Percentiles rank a stretch among this genome's conserved stretches.
These are phyloP conservation scores for Canavalia ensiformis DNA, from an alignment of 306 rosid species.

Conservation along the genomic window DNA sequence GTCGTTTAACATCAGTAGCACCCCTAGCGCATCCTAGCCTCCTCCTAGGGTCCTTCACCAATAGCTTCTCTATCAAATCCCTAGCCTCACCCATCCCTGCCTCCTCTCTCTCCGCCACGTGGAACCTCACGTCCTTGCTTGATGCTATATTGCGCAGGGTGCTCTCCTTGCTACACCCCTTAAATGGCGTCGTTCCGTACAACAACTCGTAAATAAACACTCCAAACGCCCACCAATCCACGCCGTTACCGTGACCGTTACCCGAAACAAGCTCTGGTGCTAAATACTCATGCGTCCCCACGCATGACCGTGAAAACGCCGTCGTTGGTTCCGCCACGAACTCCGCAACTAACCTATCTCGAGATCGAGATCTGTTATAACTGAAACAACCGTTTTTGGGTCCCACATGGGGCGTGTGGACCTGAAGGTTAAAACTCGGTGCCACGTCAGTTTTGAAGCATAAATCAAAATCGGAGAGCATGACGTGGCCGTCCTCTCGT, in stretches of 20 bases:
- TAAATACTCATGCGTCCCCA: conserved; percentile 90
- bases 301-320: conserved; percentile 84
- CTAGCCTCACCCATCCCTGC: conserved; percentile 63
- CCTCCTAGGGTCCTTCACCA: conserved; percentile 71
- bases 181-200: conserved; percentile 88
- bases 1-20: conserved; percentile 83
- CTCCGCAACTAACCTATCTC: conserved; percentile 50
- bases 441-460: conserved; percentile 79
- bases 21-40: conserved; percentile 78
- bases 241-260: conserved; percentile 83
- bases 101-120: conserved; percentile 55
- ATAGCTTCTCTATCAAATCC: conserved; percentile 70
- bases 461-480: conserved; percentile 92
- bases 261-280: conserved; percentile 88
- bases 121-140: conserved; percentile 59
- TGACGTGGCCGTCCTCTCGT: conserved; percentile 89
- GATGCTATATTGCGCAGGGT: conserved; percentile 82
- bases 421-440: conserved; percentile 49
- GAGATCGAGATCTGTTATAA: background rate
- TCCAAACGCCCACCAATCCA: conserved; percentile 99
- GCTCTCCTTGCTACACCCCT: conserved; percentile 74
- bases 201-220: conserved; percentile 73
- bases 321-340: conserved; percentile 83
- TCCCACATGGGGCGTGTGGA: background rate
- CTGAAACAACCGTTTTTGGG: conserved; percentile 49